Evolutionary conservation across 2,329 filamentous ascomycete genomes (phyloP), one percentile per base, ranked within the genome.

Genomic region (Pseudopithomyces maydicus): DNA sequence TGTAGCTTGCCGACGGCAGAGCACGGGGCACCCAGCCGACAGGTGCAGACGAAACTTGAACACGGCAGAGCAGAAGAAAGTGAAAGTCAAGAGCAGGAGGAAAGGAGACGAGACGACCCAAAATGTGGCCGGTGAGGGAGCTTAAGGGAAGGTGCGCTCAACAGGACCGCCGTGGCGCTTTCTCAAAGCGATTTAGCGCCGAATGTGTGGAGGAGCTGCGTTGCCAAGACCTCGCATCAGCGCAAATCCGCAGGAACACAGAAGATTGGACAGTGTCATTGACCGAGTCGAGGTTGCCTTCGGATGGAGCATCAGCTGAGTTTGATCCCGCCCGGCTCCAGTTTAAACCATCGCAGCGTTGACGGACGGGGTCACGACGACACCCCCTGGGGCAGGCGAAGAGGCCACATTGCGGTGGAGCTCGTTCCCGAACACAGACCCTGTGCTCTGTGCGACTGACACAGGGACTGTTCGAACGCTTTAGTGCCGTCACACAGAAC

Each of bases 131-230:
- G 35, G 11, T 22, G 41, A 46, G 46, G 55, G 51, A 59, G 57
- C 62, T 60, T 58, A 64, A 62, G 60, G 45, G 59, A 64, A 65
- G 63, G 58, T 58, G 61, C 52, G 50, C 50, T 48, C 46, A 54
- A 57, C 54, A 52, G 58, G 58, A 45, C 26, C 26, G 26, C 26
- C 8, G 26, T 61, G 44, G 44, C 47, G 45, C 52, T 58, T 58
- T 17, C 58, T 50, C 38, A 29, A 55, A 35, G 42, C 33, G 54
- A 15, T 19, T 60, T 57, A 55, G 32, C 32, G 29, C 14, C 1
- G 26, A 22, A 15, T 20, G n/a, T n/a, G n/a, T 11, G 48, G 38
- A 26, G 46, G 46, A 50, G 47, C 33, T 19, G 14, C 11, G 46
- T 41, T n/a, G 22, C 38, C 38, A 43, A 51, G 48, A 54, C 47